Evolutionary conservation across 345 rosid species (phyloP).

Genomic region (Aquilaria sinensis): DNA sequence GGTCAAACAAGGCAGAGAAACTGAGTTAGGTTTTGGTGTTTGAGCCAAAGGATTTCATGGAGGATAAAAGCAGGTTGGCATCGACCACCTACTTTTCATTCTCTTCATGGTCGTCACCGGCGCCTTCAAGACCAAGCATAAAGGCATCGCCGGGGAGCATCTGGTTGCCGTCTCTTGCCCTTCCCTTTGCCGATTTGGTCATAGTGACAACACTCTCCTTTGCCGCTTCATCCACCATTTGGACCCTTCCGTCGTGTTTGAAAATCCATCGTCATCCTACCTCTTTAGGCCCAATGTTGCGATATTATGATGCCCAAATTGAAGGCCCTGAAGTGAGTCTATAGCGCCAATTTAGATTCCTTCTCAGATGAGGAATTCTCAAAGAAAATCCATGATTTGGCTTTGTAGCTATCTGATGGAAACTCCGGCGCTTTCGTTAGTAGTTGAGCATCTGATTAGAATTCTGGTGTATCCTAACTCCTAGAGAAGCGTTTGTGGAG

Average conservation of each 20-base stretch:
- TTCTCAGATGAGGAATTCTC: slow-evolving; percentile 77
- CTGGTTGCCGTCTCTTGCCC: slow-evolving; percentile 39
- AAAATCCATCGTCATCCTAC: slow-evolving; percentile 22
- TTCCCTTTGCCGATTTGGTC: slow-evolving; percentile 35
- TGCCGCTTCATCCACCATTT: slow-evolving; percentile 32
- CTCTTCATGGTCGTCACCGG: too few species aligned
- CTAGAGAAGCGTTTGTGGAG: too few species aligned
- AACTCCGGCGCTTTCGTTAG: slow-evolving; percentile 8
- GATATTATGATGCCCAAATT: slow-evolving; percentile 27
- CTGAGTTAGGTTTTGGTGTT: too few species aligned
- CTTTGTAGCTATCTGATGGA: slow-evolving; percentile 29
- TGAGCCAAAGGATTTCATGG: too few species aligned
- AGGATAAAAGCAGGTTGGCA: too few species aligned
- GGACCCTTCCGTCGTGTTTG: slow-evolving; percentile 42
- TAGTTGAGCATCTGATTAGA: too few species aligned
- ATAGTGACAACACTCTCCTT: slow-evolving; percentile 18
- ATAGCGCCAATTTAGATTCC: slow-evolving; percentile 52
- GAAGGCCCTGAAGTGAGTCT: slow-evolving; percentile 31
- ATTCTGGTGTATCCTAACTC: too few species aligned
- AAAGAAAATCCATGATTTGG: slow-evolving; percentile 26
- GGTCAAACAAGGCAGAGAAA: too few species aligned
- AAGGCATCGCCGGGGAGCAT: too few species aligned
- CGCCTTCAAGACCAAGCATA: too few species aligned
- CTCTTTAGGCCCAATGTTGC: slow-evolving; percentile 41
- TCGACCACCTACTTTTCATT: too few species aligned